Evolutionary conservation across 192 early-diverging fungal genomes (phyloP).

Genomic region (Coemansia sp.): DNA sequence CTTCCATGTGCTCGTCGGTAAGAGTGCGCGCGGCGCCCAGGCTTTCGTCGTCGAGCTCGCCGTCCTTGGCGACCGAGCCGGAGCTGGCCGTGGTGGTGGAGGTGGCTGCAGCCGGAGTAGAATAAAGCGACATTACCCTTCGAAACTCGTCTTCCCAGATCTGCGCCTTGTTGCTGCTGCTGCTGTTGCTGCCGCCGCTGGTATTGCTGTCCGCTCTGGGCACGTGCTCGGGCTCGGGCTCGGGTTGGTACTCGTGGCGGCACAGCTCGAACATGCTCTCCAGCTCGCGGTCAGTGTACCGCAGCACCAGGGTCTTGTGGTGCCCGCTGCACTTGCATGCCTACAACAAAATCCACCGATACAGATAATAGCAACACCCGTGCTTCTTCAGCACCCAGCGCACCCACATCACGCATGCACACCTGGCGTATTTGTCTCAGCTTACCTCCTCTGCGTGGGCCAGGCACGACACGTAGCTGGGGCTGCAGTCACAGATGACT

Average conservation of each 20-base stretch:
- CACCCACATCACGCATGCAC: neutral
- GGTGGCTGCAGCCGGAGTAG: constrained; percentile 3
- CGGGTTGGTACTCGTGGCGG: constrained; percentile 6
- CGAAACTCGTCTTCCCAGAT: constrained; percentile 50
- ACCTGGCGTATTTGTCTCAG: too few species aligned
- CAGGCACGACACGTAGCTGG: constrained; percentile 60
- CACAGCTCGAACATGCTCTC: constrained; percentile 21
- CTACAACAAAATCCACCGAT: too few species aligned
- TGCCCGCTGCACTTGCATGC: constrained; percentile 50
- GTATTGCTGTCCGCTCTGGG: neutral
- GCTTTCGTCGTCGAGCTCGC: constrained; percentile 10
- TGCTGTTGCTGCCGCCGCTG: neutral
- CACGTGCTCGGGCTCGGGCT: neutral
- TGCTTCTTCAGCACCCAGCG: constrained; percentile 6
- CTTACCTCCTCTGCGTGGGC: constrained; percentile 57
- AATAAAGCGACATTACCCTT: constrained; percentile 36
- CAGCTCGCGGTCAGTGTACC: constrained; percentile 55
- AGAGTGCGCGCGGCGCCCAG: constrained; percentile 5
- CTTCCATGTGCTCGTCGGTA: neutral
- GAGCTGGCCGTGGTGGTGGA: constrained; percentile 2
- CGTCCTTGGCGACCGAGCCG: constrained; percentile 1
- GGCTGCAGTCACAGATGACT: constrained; percentile 57
- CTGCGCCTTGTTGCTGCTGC: constrained; percentile 17
- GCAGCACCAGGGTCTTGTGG: constrained; percentile 43
- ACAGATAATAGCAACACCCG: too few species aligned